Evolutionary conservation across 768 basidiomycete genomes (phyloP), one percentile per base, ranked within the genome.

Genomic region (Clavulina sp.): DNA sequence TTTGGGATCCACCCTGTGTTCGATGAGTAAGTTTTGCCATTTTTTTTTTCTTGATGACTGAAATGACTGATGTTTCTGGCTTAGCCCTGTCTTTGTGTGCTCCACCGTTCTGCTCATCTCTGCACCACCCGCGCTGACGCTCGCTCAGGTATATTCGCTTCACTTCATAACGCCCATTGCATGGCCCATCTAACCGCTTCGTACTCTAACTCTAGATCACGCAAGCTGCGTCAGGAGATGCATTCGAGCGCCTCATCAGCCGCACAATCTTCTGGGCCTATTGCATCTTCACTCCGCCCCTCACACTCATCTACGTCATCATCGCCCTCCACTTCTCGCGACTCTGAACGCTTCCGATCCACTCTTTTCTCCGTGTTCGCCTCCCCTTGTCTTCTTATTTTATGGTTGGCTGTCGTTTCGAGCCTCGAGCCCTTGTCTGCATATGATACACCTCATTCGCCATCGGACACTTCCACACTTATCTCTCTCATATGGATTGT

Each of bases 221-320:
- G 0, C 83, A 87, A 62, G 81, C 84, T 60, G 83, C 81, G 1
- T 81, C 70, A 0, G 84, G 86, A 2, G 86, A 86, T 59, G 80
- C 85, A 0, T 96, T 97, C 61, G 93, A 96, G 67, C 72, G 88
- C 1, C 72, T 96, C 32, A 83, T 95, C 63, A 81, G 79, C 54
- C 75, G 85, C 50, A 96, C 92, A 0, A 86, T 96, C 54, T 89
- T 89, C 63, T 91, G 88, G 87, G 74, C 81, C 2, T 96, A 93
- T 61, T 89, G 85, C 58, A 66, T 88, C 31, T 68, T 91, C 52
- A 92, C 91, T 0, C 89, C 91, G 2, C 84, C 85, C 2, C 71
- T 81, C n/a, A 86, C 80, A 50, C 77, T 89, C 51, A 60, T 70
- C 18, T 81, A 80, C 60, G 84, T 92, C 47, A 73, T 92, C 41